phyloP scores from a whole-genome alignment of 306 rosid species.

The Mimosa bimucronata region DNA sequence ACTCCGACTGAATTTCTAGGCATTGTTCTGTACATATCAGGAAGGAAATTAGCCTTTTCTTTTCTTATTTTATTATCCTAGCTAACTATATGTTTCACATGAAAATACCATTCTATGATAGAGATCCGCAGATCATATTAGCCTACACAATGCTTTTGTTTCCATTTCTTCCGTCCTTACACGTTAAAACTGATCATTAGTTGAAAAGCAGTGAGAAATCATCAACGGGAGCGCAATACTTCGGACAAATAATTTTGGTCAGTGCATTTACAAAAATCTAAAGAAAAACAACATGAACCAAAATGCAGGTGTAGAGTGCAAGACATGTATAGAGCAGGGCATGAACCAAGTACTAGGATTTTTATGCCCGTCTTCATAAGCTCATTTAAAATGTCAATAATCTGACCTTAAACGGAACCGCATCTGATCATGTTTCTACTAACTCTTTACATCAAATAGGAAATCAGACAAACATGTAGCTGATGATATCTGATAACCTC shows the following conservation, averaged over 20 bases:
- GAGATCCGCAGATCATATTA: background rate
- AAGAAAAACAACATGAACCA: background rate
- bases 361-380: background rate
- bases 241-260: background rate
- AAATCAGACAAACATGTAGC: background rate
- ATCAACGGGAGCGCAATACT: background rate
- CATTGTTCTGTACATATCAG: slow-evolving; percentile 3
- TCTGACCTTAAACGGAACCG: background rate
- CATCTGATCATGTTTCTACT: background rate
- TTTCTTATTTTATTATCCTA: background rate
- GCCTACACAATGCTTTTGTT: background rate
- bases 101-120: background rate
- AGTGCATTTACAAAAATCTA: background rate
- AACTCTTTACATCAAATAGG: background rate
- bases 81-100: background rate
- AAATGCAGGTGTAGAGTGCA: background rate
- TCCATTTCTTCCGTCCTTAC: background rate
- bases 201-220: background rate
- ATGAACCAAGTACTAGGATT: background rate
- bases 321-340: background rate
- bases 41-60: slow-evolving; percentile 1
- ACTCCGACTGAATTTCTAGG: background rate
- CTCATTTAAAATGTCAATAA: background rate
- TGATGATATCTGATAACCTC: background rate
- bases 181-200: background rate